Conservation (phyloP, 73 alveolate species). For the Breviolum minutum region DNA sequence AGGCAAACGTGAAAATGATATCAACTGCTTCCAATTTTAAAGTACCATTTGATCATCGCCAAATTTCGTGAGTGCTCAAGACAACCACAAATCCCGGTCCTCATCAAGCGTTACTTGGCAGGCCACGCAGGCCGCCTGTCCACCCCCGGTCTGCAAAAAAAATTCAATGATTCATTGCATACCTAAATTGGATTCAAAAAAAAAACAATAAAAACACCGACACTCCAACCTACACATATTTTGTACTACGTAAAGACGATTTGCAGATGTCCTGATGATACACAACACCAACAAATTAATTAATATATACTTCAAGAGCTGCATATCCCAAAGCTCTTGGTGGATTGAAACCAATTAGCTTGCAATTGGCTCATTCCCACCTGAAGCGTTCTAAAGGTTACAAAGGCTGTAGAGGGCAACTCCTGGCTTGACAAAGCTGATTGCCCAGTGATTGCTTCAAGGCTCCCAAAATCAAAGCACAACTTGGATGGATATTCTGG, state of each 20-base stretch:
- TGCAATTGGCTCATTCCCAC: background rate
- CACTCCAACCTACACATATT: background rate
- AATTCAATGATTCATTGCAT: background rate
- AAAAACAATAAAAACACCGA: background rate
- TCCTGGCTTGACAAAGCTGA: conserved; percentile 17
- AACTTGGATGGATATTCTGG: no score
- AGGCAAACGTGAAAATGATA: no score
- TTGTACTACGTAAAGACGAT: background rate
- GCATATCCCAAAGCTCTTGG: background rate
- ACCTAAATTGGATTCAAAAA: background rate
- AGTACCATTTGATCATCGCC: no score
- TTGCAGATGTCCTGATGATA: no score
- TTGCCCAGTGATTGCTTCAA: no score
- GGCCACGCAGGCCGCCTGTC: conserved; percentile 88
- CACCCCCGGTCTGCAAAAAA: no score
- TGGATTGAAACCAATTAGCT: background rate
- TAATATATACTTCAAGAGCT: background rate
- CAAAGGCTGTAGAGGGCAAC: conserved; percentile 79
- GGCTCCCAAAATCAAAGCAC: no score
- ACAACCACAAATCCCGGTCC: conserved; percentile 28
- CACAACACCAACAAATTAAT: no score
- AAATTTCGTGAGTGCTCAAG: no score
- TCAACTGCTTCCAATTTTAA: no score
- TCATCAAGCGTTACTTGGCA: conserved; percentile 71
- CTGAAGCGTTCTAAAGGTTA: conserved; percentile 69